These are phyloP conservation scores for Schizopora paradoxa DNA, from an alignment of 1,284 basidiomycete genomes.

Conservation along the genomic window DNA sequence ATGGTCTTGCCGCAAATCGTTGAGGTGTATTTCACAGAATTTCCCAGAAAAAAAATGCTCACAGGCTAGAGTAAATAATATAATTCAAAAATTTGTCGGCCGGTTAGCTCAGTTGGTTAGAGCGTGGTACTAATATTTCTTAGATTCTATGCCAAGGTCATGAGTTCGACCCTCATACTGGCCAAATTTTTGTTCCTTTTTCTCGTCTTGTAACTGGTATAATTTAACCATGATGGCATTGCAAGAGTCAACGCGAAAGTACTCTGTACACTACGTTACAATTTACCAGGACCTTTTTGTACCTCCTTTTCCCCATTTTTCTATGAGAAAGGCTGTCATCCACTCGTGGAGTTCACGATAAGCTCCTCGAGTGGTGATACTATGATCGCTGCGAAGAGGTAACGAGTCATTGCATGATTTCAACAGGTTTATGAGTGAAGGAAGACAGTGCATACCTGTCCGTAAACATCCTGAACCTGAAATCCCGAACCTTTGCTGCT, in stretches of 20 bases:
- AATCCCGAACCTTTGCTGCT: conserved; percentile 65
- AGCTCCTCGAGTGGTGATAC: conserved; percentile 68
- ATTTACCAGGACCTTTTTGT: conserved; percentile 52
- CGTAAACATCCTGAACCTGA: conserved; percentile 93
- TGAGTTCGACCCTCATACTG: too few relatives aligned
- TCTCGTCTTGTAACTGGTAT: too few relatives aligned
- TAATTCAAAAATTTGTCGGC: too few relatives aligned
- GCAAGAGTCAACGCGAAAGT: too few relatives aligned
- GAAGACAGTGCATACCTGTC: conserved; percentile 61
- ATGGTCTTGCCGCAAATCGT: too few relatives aligned
- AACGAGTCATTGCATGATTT: conserved; percentile 2
- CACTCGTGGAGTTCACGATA: conserved; percentile 84
- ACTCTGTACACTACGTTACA: too few relatives aligned
- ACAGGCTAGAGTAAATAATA: too few relatives aligned
- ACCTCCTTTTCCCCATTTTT: conserved; percentile 89
- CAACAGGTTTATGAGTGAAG: conserved; percentile 8
- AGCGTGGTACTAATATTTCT: conserved; percentile 1
- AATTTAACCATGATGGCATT: too few relatives aligned
- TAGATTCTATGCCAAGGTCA: too few relatives aligned
- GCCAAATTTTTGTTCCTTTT: too few relatives aligned
- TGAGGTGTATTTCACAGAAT: too few relatives aligned
- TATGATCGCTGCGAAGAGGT: conserved; percentile 62
- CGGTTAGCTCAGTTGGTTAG: conserved; percentile 8
- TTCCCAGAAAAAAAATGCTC: too few relatives aligned
- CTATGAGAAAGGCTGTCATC: conserved; percentile 77